These are phyloP conservation scores for Chlorella sp. DNA, from an alignment of 139 green algal genomes.

Conservation along the genomic window DNA sequence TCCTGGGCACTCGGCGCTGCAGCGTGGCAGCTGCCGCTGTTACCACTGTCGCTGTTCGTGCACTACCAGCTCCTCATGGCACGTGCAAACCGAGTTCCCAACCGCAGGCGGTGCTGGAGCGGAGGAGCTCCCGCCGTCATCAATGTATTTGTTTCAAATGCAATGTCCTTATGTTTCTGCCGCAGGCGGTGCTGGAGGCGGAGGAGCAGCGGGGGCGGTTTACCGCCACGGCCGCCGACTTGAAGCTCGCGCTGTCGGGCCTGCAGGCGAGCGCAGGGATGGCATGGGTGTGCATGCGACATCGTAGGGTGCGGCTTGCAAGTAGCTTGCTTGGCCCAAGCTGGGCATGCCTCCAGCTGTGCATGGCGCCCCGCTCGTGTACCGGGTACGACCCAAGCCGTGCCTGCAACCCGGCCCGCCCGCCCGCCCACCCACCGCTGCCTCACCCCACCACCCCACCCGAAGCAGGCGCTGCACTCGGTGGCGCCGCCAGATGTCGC, in stretches of 20 bases:
- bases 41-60: background rate
- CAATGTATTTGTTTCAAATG: no score
- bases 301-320: no score
- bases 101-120: background rate
- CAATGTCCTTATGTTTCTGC: no score
- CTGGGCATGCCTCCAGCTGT: no score
- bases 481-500: slow-evolving; percentile 17
- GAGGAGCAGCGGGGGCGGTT: slow-evolving; percentile 24
- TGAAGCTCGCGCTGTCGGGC: slow-evolving; percentile 14
- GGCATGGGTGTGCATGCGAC: no score
- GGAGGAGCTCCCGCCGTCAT: background rate
- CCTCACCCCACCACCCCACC: no score
- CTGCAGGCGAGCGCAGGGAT: background rate
- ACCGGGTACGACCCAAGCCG: no score
- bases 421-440: no score
- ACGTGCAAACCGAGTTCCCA: background rate
- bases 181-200: slow-evolving; percentile 27
- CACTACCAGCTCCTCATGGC: background rate
- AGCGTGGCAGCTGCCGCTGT: background rate
- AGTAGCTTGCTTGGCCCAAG: no score
- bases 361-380: no score
- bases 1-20: background rate
- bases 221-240: background rate
- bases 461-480: background rate
- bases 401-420: no score